These are phyloP conservation scores for Fusarium papillatum DNA, from an alignment of 2,329 filamentous ascomycete species.

Conservation along the genomic window DNA sequence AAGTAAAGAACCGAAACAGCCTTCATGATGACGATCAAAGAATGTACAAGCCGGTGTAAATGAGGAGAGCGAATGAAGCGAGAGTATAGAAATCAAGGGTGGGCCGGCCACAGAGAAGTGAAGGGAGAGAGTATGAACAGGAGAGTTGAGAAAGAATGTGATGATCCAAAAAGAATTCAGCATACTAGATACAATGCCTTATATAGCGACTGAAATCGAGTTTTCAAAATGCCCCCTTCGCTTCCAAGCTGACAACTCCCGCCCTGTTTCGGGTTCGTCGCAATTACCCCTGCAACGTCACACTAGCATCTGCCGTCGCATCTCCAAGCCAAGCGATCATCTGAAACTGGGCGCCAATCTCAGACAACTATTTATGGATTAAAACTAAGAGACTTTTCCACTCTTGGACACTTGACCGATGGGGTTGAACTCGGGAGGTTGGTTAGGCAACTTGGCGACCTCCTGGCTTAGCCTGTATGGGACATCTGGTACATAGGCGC, in stretches of 20 bases:
- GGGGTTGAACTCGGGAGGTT: not conserved
- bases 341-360: conserved; percentile 24
- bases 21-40: conserved; percentile 13
- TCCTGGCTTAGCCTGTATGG: not conserved
- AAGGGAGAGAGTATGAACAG: not conserved
- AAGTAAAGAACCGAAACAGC: conserved; percentile 1
- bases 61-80: not conserved
- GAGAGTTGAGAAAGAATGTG: not conserved
- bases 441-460: not conserved
- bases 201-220: not conserved
- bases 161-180: not conserved
- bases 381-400: not conserved
- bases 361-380: conserved; percentile 1
- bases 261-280: conserved; percentile 23
- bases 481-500: not conserved
- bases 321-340: conserved; percentile 23
- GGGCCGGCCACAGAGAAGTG: conserved; percentile 16
- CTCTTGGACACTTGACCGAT: not conserved
- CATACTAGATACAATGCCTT: too few species aligned
- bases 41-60: not conserved
- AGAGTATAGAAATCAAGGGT: not conserved
- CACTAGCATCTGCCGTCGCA: conserved; percentile 11
- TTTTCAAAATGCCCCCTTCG: not conserved
- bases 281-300: conserved; percentile 10
- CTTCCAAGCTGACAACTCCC: not conserved